Evolutionary conservation across 192 early-diverging fungal genomes (phyloP), one percentile per base, ranked within the genome.

Genomic region (Haplosporangium gracile): DNA sequence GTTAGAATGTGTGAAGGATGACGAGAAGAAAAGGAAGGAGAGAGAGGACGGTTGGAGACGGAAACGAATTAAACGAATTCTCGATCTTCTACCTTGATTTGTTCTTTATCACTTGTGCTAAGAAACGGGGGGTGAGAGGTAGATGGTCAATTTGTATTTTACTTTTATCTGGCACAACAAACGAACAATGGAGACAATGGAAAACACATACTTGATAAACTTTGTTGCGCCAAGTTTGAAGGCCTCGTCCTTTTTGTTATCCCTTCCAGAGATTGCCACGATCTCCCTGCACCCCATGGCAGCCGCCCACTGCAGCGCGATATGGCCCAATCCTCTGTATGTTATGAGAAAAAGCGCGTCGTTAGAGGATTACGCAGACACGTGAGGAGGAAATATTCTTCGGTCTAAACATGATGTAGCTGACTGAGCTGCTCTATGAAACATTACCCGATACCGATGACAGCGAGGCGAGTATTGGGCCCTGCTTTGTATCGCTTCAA

Each of bases 281-380:
- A 94, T 90, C 55, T 90, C 88, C n/a, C 72, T 77, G 10, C 89
- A 88, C 13, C 90, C 88, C 5, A 90, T 91, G 13, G 72, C 71
- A 15, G 49, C 26, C 24, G 92, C 93, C 79, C 89, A 95, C 82
- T 95, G 94, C 26, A 95, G 85, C 20, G 86, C 94, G 51, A 94
- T 80, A 70, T 95, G 94, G 3, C 94, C 94, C 34, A 95, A 81
- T 40, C 94, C 94, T 7, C 74, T 75, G 38, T 32, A 32, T 9
- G 0, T 51, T 65, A 4, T 65, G 24, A 20, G 20, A 7, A n/a
- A 20, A 55, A 55, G n/a, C 26, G 3, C 26, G 8, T 74, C 2
- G 32, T 51, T 42, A 24, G 45, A 18, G 20, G 10, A 16, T 6
- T 20, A 51, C 20, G 7, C 2, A 3, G 5, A 9, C 13, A 13